Evolutionary conservation across 495 filamentous ascomycete species (phyloP), one percentile per base, ranked within the genome.

Genomic region (Trichoderma reesei): DNA sequence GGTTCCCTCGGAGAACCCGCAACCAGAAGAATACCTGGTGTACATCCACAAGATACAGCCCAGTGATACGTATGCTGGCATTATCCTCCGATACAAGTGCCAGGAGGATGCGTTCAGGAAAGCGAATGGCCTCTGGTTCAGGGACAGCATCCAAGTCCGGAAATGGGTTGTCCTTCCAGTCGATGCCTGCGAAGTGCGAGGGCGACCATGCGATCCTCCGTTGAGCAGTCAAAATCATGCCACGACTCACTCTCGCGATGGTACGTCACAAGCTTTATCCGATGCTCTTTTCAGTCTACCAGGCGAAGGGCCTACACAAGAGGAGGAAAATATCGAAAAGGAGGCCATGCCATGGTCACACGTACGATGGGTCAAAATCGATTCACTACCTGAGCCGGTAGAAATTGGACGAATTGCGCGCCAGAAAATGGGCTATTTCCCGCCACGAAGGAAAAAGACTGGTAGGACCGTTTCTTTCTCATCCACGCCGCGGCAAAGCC

Each of bases 81-180:
- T 98, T 20, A 88, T 90, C 34, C 90, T 98, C 51, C 88, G 85
- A 66, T 98, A 94, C 74, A 88, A 88, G 67, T 96, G 91, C 69
- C 84, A 87, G 65, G 81, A 89, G 56, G 85, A 88, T 36, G 79
- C 89, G 0, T 89, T 98, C 64, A 78, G 88, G 33, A 92, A 91
- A 71, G 89, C 90, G 34, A 98, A 98, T 70, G 85, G 93, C 18
- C 83, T 98, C 68, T 98, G 94, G 94, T 90, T 90, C 8, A 90
- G 90, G 65, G 95, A 97, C 71, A 88, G 83, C 63, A 88, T 96
- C 41, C 92, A 96, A 71, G 83, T 85, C 62, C 85, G 91, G 46
- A 90, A 90, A 67, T 86, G 83, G 20, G 80, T 98, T 16, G 78
- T 96, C 9, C 74, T 98, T 36, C 94, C 94, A 3, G 91, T 98